A percentile compares a stretch with the other conserved stretches of the same genome.
Conservation (phyloP, 495 filamentous ascomycete genomes). For the Aspergillus panamensis region DNA sequence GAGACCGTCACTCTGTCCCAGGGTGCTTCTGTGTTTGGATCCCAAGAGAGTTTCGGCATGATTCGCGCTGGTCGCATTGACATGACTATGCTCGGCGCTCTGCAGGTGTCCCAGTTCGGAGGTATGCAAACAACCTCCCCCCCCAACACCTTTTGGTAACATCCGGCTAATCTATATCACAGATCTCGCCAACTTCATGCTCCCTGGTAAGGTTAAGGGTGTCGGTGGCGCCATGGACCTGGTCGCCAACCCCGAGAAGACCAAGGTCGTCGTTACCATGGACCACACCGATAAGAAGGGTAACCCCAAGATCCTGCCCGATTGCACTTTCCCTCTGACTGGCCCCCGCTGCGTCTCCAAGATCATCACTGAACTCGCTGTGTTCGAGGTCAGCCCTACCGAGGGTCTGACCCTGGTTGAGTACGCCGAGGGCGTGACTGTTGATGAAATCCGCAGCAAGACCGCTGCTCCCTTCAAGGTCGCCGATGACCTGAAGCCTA, state of each 20-base stretch:
- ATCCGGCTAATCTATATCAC: conserved; percentile 1
- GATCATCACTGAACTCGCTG: conserved; percentile 86
- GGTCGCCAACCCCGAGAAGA: conserved; percentile 75
- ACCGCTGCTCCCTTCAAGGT: conserved; percentile 82
- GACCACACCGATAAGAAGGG: conserved; percentile 91
- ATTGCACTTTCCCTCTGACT: conserved; percentile 83
- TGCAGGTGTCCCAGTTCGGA: conserved; percentile 78
- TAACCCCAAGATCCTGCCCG: conserved; percentile 74
- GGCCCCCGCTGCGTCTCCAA: conserved; percentile 76
- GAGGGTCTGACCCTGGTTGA: conserved; percentile 77
- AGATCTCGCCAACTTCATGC: conserved; percentile 56
- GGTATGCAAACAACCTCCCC: conserved; percentile 47
- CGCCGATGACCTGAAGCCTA: conserved; percentile 67
- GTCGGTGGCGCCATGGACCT: conserved; percentile 92
- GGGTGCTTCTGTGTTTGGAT: conserved; percentile 77
- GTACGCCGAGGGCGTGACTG: conserved; percentile 74
- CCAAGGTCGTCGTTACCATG: conserved; percentile 90
- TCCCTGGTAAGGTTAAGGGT: conserved; percentile 91
- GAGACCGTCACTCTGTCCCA: conserved; percentile 81
- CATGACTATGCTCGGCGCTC: conserved; percentile 83
- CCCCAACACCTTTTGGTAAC: background rate
- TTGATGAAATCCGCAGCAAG: conserved; percentile 83
- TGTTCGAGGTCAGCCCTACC: conserved; percentile 80
- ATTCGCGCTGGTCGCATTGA: conserved; percentile 85
- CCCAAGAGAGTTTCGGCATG: conserved; percentile 90